Evolutionary conservation across 495 filamentous ascomycete species (phyloP), one percentile per base, ranked within the genome.

Genomic region (Aspergillus saccharolyticus): DNA sequence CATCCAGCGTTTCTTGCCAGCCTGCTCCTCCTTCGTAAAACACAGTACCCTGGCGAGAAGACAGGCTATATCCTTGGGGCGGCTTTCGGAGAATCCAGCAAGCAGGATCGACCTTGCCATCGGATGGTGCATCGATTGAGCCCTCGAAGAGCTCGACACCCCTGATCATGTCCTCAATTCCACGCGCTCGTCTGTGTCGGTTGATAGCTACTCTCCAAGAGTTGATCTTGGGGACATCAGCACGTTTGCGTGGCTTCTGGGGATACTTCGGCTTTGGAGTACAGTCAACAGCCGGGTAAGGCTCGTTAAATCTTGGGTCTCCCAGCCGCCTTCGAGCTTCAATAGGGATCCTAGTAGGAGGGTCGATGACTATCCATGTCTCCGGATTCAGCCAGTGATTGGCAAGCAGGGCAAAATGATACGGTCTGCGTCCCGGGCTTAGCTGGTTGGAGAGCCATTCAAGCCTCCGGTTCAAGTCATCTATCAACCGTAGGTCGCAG

Each of bases 321-420:
- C 74, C 75, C 30, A 66, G 58, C 5, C 56, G 61, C 47, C 76
- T 64, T 54, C 68, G 67, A 33, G 56, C 53, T 44, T 77, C 66
- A 10, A 57, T 63, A 6, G 70, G 50, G n/a, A 74, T 64, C 44
- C 76, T 65, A 20, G 72, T 75, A 22, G 68, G 52, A 7, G 73
- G 72, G 47, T 76, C 72, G 53, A 66, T 67, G 19, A 78, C 72
- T 21, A 75, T 44, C 74, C 73, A 75, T 5, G 73, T 74, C 24
- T 69, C 65, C 43, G 55, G 63, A 45, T 76, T 78, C 22, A 77
- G 33, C 74, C 74, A 78, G 54, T 77, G 74, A 33, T 76, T 77
- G 22, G 74, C 65, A 39, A 78, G 70, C 19, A 72, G 54, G 14
- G 72, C 59, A 52, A 78, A 77, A 48, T 77, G 74, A 52, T 70